A percentile compares a stretch with the other conserved stretches of the same genome.
phyloP scores from a whole-genome alignment of 129 eudicot genomes.

The Saussurea involucrata region DNA sequence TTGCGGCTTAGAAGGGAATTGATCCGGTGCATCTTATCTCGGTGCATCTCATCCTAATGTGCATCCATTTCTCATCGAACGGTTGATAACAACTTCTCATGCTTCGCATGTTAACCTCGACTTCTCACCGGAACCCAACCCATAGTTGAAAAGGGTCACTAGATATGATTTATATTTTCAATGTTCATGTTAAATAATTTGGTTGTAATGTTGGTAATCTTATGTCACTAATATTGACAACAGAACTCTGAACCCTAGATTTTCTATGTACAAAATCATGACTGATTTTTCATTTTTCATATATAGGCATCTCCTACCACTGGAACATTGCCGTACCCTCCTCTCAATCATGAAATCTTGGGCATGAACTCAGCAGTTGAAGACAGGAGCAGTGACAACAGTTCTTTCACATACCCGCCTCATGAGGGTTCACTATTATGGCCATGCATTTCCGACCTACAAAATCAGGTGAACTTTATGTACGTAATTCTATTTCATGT shows the following conservation, averaged over 20 bases:
- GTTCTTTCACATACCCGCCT: conserved; percentile 25
- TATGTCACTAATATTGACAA: background rate
- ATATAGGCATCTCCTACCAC: conserved; percentile 72
- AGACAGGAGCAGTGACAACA: conserved; percentile 28
- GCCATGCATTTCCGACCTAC: conserved; percentile 38
- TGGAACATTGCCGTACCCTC: conserved; percentile 42
- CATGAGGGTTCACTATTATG: conserved; percentile 26
- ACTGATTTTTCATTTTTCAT: conserved; percentile 5
- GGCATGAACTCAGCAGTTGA: conserved; percentile 27
- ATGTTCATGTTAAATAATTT: background rate
- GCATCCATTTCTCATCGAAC: no score
- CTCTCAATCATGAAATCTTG: conserved; percentile 25
- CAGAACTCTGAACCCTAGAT: background rate
- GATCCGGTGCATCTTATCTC: no score
- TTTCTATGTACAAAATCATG: background rate
- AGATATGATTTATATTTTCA: background rate
- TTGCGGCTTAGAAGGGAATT: no score
- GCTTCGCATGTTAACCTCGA: no score
- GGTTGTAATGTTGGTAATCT: background rate
- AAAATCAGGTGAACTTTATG: conserved; percentile 38
- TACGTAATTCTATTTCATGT: conserved; percentile 2
- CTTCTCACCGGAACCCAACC: no score
- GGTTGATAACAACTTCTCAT: no score
- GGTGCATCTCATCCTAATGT: no score
- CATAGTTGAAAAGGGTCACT: background rate